These are phyloP conservation scores for Murraya paniculata DNA, from an alignment of 345 rosid species.

Conservation along the genomic window DNA sequence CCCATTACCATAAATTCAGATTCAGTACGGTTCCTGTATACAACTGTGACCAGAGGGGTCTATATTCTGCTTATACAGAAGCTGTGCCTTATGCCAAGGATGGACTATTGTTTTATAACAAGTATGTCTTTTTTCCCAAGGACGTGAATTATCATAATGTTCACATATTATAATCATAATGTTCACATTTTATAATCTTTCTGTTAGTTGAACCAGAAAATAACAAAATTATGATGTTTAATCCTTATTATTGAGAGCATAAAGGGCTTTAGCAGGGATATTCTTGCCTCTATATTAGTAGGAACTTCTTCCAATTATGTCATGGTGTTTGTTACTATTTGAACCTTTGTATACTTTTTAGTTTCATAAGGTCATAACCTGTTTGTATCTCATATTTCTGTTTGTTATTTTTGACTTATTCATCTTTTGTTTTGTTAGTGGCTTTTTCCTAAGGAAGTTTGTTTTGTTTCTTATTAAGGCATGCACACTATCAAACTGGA, in stretches of 20 bases:
- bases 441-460: not conserved
- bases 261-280: not conserved
- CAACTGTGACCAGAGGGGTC: conserved; percentile 70
- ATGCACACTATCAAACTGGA: conserved; percentile 87
- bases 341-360: not conserved
- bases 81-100: conserved; percentile 72
- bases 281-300: not conserved
- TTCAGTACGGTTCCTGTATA: conserved; percentile 60
- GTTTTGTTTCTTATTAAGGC: conserved; percentile 42
- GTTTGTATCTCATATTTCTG: not conserved
- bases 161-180: not conserved
- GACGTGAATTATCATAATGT: not conserved
- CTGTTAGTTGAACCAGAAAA: not conserved
- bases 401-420: not conserved
- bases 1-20: conserved; percentile 61
- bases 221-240: not conserved
- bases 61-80: conserved; percentile 60
- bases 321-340: not conserved
- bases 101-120: conserved; percentile 85
- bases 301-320: not conserved
- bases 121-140: conserved; percentile 40
- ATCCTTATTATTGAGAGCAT: not conserved
- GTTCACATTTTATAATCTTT: not conserved
- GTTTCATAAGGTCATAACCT: not conserved
- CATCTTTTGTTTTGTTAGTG: conserved; percentile 7